Percentiles rank a stretch among this genome's conserved stretches.
Conservation (phyloP, 345 rosid species). For the Turnera subulata region DNA sequence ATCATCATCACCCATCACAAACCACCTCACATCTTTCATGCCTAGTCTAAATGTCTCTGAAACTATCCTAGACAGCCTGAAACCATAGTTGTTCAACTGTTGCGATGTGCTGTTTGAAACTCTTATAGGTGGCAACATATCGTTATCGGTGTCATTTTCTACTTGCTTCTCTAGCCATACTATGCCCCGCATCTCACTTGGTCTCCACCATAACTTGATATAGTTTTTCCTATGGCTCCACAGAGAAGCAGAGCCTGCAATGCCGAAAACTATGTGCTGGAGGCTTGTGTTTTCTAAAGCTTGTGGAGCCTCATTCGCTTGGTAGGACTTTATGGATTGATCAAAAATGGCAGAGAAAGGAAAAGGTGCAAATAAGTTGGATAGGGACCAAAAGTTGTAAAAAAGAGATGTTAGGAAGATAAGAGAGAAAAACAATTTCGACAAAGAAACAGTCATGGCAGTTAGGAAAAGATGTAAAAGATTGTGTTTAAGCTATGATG, state of each 20-base stretch:
- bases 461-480: too few relatives aligned
- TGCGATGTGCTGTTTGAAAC: slow-evolving; percentile 48
- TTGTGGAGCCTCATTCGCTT: too few relatives aligned
- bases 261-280: slow-evolving; percentile 62
- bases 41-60: slow-evolving; percentile 55
- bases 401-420: too few relatives aligned
- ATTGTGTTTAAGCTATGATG: too few relatives aligned
- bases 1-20: slow-evolving; percentile 93
- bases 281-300: slow-evolving; percentile 32
- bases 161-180: slow-evolving; percentile 67
- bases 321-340: too few relatives aligned
- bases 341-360: too few relatives aligned
- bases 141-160: slow-evolving; percentile 20
- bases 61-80: slow-evolving; percentile 52
- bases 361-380: too few relatives aligned
- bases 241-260: slow-evolving; percentile 57
- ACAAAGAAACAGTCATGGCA: too few relatives aligned
- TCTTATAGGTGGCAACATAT: slow-evolving; percentile 40
- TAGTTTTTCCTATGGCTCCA: slow-evolving; percentile 65
- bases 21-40: slow-evolving; percentile 56
- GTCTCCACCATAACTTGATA: slow-evolving; percentile 70
- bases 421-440: too few relatives aligned
- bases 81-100: slow-evolving; percentile 41
- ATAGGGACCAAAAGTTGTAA: too few relatives aligned
- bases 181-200: slow-evolving; percentile 46